These are phyloP conservation scores for Kwoniella botswanensis DNA, from an alignment of 768 basidiomycete genomes.

Conservation along the genomic window DNA sequence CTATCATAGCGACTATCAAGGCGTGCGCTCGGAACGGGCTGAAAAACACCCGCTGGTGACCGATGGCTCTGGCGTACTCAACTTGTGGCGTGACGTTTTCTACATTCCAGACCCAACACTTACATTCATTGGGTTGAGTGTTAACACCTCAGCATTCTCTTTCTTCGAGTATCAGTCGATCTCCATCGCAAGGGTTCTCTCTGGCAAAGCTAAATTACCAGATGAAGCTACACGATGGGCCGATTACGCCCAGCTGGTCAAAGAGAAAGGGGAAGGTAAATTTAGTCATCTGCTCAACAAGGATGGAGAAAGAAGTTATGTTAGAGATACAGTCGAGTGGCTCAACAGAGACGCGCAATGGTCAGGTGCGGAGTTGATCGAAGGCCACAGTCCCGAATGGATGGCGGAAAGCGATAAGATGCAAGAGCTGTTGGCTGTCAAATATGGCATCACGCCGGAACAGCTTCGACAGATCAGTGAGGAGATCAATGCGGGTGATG, in stretches of 20 bases:
- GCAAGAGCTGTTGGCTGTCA: constrained; percentile 13
- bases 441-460: constrained; percentile 24
- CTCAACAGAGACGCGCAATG: constrained; percentile 39
- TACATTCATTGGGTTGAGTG: constrained; percentile 53
- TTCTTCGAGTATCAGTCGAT: constrained; percentile 48
- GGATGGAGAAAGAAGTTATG: constrained; percentile 34
- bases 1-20: constrained; percentile 49
- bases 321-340: constrained; percentile 37
- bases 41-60: constrained; percentile 54
- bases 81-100: constrained; percentile 60
- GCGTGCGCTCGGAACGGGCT: not conserved
- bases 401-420: constrained; percentile 22
- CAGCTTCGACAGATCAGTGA: constrained; percentile 9
- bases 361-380: constrained; percentile 25
- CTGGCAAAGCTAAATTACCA: constrained; percentile 31
- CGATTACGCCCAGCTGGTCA: constrained; percentile 26
- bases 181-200: constrained; percentile 40
- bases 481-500: constrained; percentile 6
- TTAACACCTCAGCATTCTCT: constrained; percentile 45
- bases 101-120: constrained; percentile 63
- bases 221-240: constrained; percentile 2
- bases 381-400: constrained; percentile 27
- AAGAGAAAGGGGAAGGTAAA: constrained; percentile 33
- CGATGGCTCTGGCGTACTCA: constrained; percentile 60
- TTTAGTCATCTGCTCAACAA: constrained; percentile 35